Percentiles rank a stretch among this genome's conserved stretches.
These are phyloP conservation scores for Elsinoe batatas DNA, from an alignment of 2,329 filamentous ascomycete species.

Conservation along the genomic window DNA sequence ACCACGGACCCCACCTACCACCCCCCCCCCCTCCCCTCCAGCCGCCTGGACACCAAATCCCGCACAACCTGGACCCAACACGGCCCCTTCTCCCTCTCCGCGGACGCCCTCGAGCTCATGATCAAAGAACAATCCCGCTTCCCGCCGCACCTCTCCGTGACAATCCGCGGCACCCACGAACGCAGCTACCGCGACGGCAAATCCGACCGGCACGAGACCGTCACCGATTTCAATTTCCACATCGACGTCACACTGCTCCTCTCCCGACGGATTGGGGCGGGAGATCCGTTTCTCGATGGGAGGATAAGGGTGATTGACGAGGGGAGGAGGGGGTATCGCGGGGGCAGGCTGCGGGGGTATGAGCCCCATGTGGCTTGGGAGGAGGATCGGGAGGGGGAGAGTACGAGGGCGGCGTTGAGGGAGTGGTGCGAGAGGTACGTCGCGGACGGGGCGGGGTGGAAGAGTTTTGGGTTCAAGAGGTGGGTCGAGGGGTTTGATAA, in stretches of 20 bases:
- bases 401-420: slow-evolving; percentile 24
- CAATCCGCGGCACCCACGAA: not conserved
- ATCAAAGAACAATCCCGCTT: not conserved
- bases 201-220: not conserved
- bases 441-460: slow-evolving; percentile 47
- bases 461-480: slow-evolving; percentile 36
- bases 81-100: not conserved
- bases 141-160: not conserved
- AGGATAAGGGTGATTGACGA: not conserved
- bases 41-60: not conserved
- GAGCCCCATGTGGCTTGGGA: not conserved
- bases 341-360: not conserved
- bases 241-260: not conserved
- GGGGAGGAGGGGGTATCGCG: not conserved
- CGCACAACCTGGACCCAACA: not conserved
- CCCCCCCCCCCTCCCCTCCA: not conserved
- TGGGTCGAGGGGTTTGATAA: slow-evolving; percentile 53
- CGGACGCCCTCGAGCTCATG: not conserved
- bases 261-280: not conserved
- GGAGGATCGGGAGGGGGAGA: not conserved
- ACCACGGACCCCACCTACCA: not conserved
- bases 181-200: not conserved
- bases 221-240: slow-evolving; percentile 1
- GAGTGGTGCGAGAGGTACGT: slow-evolving; percentile 64
- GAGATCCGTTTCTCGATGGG: not conserved